Base-by-base conservation (phyloP, 768 basidiomycete genomes). In the Saitozyma sp. region DNA sequence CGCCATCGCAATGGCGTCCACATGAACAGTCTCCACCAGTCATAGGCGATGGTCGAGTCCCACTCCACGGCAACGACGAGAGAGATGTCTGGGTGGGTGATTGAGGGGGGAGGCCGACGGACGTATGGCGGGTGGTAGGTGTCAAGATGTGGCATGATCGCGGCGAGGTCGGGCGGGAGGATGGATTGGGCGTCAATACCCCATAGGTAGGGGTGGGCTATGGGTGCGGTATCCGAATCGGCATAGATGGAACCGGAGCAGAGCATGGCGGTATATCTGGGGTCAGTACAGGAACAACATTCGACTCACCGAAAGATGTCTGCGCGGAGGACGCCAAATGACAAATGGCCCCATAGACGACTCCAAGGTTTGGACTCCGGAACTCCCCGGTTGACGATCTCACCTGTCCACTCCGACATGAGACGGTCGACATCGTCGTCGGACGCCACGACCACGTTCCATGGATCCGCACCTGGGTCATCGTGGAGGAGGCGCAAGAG, bases 191-290 rank as follows among this genome's bases (percentile, higher is more conserved):
- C 66, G 9, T 56, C 43, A 7, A 58, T 11, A 6, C 66, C 66
- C 66, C 66, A 68, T 16, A 68, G 37, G 42, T 61, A 68, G 9
- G 66, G 66, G 48, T 68, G 66, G 20, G 63, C 53, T n/a, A 68
- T 59, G 37, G 66, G 66, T 63, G 64, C 42, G 20, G 16, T 41
- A 56, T 68, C 66, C 41, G 66, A 64, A 49, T 68, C 66, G 6
- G 66, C 64, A 29, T 64, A 68, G 6, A 68, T 64, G 9, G 59
- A 63, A 10, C 66, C 66, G 9, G 39, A 45, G 5, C 45, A 41
- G 7, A 68, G 49, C 59, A 68, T 62, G 14, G 56, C 52, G 51
- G 64, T 62, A 46, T 68, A 68, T 19, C 65, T 62, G 29, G 14
- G 29, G 16, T 39, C 45, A 11, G 9, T 7, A 8, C 50, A 10